Evolutionary conservation across 208 protist species (phyloP).

Genomic region (Leishmania tarentolae): DNA sequence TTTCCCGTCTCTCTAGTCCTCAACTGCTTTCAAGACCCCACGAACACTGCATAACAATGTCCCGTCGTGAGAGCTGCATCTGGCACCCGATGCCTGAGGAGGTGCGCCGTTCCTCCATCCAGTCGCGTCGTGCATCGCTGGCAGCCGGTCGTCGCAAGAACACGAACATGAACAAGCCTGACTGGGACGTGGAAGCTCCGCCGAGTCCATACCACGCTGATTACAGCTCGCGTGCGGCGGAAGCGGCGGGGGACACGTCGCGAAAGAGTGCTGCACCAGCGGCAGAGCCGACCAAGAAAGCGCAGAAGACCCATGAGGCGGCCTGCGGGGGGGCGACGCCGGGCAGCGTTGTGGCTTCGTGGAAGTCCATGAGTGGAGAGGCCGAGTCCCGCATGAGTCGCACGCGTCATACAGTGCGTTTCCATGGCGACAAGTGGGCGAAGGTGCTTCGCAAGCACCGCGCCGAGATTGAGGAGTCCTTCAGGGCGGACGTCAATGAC

Average conservation of each 20-base stretch:
- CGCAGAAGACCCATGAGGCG: not conserved
- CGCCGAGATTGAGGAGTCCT: slow-evolving; percentile 26
- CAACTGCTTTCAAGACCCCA: not conserved
- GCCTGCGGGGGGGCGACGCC: not conserved
- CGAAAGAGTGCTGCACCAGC: slow-evolving; percentile 7
- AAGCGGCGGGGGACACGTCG: not conserved
- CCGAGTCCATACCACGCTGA: slow-evolving; percentile 29
- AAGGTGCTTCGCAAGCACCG: slow-evolving; percentile 29
- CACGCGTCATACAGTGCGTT: slow-evolving; percentile 57
- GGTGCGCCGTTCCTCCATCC: slow-evolving; percentile 48
- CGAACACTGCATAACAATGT: slow-evolving; percentile 26
- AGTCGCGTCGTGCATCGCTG: slow-evolving; percentile 53
- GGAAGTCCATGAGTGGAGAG: not conserved
- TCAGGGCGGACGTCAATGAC: slow-evolving; percentile 45
- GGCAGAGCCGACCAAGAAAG: not conserved
- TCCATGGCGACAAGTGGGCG: slow-evolving; percentile 56
- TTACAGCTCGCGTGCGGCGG: slow-evolving; percentile 27
- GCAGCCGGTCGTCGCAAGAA: slow-evolving; percentile 44
- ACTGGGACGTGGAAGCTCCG: slow-evolving; percentile 55
- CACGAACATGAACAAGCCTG: slow-evolving; percentile 28
- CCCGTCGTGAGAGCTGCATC: slow-evolving; percentile 47
- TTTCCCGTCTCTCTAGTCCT: not conserved
- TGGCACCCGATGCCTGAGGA: slow-evolving; percentile 73
- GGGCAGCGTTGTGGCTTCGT: no score
- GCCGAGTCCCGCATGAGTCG: slow-evolving; percentile 16